Conservation (phyloP, 2,329 filamentous ascomycete species). For the Stromatinia cepivora region DNA sequence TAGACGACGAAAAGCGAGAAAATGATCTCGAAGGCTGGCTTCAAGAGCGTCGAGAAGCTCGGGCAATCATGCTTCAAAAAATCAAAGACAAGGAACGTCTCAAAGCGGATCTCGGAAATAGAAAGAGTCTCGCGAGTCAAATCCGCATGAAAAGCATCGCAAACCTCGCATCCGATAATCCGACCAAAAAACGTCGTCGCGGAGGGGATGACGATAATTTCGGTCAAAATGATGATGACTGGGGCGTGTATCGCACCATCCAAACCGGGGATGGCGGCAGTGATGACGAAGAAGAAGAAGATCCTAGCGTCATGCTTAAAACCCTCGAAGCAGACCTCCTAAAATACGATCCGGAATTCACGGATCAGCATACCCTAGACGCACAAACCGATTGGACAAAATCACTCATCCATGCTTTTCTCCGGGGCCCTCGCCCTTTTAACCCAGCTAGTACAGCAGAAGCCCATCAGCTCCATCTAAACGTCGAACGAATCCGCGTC, state of each 20-base stretch:
- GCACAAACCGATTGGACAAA: conserved; percentile 96
- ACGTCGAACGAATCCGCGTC: conserved; percentile 92
- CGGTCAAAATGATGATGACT: conserved; percentile 95
- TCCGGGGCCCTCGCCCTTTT: conserved; percentile 83
- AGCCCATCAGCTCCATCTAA: conserved; percentile 87
- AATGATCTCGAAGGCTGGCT: conserved; percentile 87
- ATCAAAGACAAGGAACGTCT: conserved; percentile 93
- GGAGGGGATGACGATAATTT: conserved; percentile 95
- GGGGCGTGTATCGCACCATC: conserved; percentile 94
- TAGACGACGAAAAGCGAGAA: conserved; percentile 80
- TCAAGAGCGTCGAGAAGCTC: conserved; percentile 73
- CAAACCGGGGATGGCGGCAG: conserved; percentile 81
- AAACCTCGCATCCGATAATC: conserved; percentile 88
- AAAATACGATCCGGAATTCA: conserved; percentile 82
- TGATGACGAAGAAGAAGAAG: conserved; percentile 90
- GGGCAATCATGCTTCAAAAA: conserved; percentile 69
- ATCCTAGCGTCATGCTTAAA: conserved; percentile 72
- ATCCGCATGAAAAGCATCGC: conserved; percentile 98
- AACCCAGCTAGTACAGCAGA: conserved; percentile 78
- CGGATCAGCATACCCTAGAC: conserved; percentile 86
- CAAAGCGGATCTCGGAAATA: conserved; percentile 92
- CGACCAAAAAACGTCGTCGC: conserved; percentile 78
- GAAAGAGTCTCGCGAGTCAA: conserved; percentile 92
- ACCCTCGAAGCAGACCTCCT: conserved; percentile 81
- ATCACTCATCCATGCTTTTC: conserved; percentile 84